Base-by-base conservation (phyloP, 352 stramenopile genomes). In the Phytophthora aleatoria region DNA sequence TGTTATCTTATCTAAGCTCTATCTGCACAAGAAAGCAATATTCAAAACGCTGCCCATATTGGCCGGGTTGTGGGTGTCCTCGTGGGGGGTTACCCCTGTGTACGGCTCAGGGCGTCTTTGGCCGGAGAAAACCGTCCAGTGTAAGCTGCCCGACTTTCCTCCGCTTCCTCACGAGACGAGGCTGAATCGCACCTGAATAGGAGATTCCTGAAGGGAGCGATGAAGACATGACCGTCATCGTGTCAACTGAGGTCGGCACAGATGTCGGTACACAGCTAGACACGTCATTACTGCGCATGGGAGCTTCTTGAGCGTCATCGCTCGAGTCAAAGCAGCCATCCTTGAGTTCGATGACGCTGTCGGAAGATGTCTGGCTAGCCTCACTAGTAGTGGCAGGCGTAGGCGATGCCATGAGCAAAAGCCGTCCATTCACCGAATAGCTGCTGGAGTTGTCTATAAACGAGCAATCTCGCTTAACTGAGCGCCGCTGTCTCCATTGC, bases 401-500 rank as follows among this genome's bases (percentile, higher is more conserved):
- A 2, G 50, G 43, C 12, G 59, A 66, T 16, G 70, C 27, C 53
- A 50, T 68, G 16, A 77, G 50, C 61, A 70, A 53, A 33, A 75
- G 54, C 28, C 55, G 61, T 1, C 54, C 44, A 26, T 70, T 67
- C 26, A 61, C 56, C 9, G 58, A 50, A 65, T 44, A 70, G 50
- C 39, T 69, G 16, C 44, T 64, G 11, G 43, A 63, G 42, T 55
- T 67, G 31, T 86, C 81, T 28, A 87, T 60, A 47, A 90, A 83
- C 11, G 77, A 83, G 53, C 76, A 82, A 58, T 90, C 78, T 31
- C 81, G 74, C 61, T 90, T 90, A 3, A 87, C 58, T 7, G 78
- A 90, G 33, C 77, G 69, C 24, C 81, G 81, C 61, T 84, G 68
- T 39, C 55, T 72, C 76, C 74, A 86, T 58, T 77, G 16, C 24